These are phyloP conservation scores for Pseudocercospora cruenta DNA, from an alignment of 2,329 filamentous ascomycete species.

Conservation along the genomic window DNA sequence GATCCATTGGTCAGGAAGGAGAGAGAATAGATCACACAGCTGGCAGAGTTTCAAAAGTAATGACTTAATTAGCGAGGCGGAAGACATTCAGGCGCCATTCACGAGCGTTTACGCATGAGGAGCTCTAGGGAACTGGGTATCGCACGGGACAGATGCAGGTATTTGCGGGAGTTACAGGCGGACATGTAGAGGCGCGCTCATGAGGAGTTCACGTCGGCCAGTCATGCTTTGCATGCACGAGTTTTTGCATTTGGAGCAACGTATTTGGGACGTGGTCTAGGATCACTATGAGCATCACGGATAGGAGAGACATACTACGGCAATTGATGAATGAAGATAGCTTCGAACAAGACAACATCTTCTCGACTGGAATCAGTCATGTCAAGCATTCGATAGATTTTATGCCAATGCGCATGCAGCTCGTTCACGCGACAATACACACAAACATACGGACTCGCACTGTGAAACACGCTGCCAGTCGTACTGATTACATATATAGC, in stretches of 20 bases:
- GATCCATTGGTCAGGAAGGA: background rate
- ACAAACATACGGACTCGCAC: background rate
- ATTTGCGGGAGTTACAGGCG: slow-evolving; percentile 20
- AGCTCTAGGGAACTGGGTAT: slow-evolving; percentile 8
- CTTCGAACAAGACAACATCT: background rate
- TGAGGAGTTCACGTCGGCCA: slow-evolving; percentile 9
- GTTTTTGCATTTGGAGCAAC: slow-evolving; percentile 11
- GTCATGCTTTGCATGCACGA: slow-evolving; percentile 11
- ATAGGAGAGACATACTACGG: slow-evolving; percentile 7
- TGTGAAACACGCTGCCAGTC: background rate
- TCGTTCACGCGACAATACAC: background rate
- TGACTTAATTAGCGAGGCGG: slow-evolving; percentile 10
- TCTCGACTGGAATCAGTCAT: background rate
- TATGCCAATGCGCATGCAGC: too few species aligned
- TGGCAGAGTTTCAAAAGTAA: background rate
- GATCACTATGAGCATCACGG: slow-evolving; percentile 14
- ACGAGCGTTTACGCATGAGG: slow-evolving; percentile 22
- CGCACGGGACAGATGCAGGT: slow-evolving; percentile 14
- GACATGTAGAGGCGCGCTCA: slow-evolving; percentile 20
- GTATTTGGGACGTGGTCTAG: slow-evolving; percentile 8
- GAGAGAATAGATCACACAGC: slow-evolving; percentile 1
- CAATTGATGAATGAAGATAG: slow-evolving; percentile 7
- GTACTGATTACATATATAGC: background rate
- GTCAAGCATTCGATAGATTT: background rate
- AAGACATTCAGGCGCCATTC: background rate